Evolutionary conservation across 2,329 filamentous ascomycete genomes (phyloP), one percentile per base, ranked within the genome.

Genomic region (Beauveria caledonica): DNA sequence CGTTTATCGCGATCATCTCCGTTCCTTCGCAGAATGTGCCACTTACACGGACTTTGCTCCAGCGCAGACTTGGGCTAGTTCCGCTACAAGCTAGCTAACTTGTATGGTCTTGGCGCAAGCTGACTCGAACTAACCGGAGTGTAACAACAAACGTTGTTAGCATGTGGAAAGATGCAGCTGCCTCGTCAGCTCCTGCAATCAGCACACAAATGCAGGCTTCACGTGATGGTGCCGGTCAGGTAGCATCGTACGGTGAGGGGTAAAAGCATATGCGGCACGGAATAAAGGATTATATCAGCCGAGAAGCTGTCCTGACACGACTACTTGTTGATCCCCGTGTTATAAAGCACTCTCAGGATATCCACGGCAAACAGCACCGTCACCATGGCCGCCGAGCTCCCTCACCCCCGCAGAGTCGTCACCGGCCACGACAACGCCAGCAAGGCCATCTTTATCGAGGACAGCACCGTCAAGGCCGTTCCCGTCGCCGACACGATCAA

Each of bases 401-500:
- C 58, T 15, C 58, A 60, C 17, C 64, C 64, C 15, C 58, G 64
- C 19, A 53, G 64, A 42, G 61, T 65, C 39, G 64, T 65, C 36
- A 65, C 64, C 17, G 64, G 64, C 59, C 64, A 65, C 48, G 64
- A 64, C n/a, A 27, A 40, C 40, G 46, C 58, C 13, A 62, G 54
- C 52, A 64, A 62, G 17, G 60, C 64, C 27, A 50, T 65, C 25
- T 59, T 63, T 4, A 57, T 65, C 44, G 63, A 48, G 2, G 64
- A 65, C 27, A 50, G 63, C 45, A 10, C 46, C 15, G 59, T 64
- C n/a, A 56, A 56, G 2, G 58, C 58, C 7, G 33, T 53, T 13
- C 56, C 53, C 2, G 58, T 61, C 15, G n/a, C n/a, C 8, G 60
- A 55, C 10, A 55, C 56, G 2, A 39, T 61, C 53, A 62, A 63